Evolutionary conservation across 2,329 filamentous ascomycete species (phyloP), one percentile per base, ranked within the genome.

Genomic region (Pseudogymnoascus sp.): DNA sequence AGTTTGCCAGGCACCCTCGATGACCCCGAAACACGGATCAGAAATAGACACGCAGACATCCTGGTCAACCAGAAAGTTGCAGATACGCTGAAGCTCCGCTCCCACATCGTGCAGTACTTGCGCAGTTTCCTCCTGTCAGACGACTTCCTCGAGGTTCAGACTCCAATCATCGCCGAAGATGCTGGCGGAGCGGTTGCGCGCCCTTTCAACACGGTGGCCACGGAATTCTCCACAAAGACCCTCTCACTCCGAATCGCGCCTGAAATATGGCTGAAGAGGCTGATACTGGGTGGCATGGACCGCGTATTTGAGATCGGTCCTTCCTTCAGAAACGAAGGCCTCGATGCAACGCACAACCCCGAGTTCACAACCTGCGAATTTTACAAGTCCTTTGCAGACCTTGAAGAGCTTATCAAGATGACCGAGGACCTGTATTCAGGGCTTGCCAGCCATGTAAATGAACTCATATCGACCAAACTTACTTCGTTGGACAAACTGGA

Each of bases 341-440:
- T 96, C 36, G 92, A 97, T 73, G 83, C 83, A 30, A 96, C 91
- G 0, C 94, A 99, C 73, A 99, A 99, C 71, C 93, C 94, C 0
- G 94, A 99, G 72, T 99, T 97, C 75, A 94, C 90, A 47, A 97
- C 90, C 63, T 97, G 93, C 78, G 94, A 99, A 75, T 97, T 96
- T 76, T 99, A 99, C 75, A 87, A 89, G 64, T 87, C 92, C 2
- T 95, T 92, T 69, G 86, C 88, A 63, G 89, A 87, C 65, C 81
- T 97, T 0, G 77, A 86, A 36, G 84, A 89, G 41, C 77, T 97
- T 58, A 92, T 96, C 70, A 71, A 74, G 18, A 84, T 86, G 71
- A 97, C 93, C 0, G 89, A 94, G 72, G 77, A 80, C 12, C 75
- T 97, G 57, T 74, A 97, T 33, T 77, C 72, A 35, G 79, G 81